Base-by-base conservation (phyloP, 78 protist species). In the Thecamonas trahens region DNA sequence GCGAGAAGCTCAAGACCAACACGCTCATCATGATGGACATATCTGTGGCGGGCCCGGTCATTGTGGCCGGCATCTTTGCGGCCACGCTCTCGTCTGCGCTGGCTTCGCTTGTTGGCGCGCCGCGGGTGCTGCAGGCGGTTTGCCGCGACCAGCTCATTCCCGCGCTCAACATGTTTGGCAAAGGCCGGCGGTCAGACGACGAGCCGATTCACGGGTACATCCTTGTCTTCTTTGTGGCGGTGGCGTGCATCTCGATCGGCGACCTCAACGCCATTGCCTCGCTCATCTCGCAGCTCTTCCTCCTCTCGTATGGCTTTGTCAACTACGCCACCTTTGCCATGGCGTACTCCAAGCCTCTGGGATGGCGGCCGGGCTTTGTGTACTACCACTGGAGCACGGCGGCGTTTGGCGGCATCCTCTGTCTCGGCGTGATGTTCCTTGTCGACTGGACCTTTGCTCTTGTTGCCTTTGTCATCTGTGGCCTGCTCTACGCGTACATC, bases 181-280 rank as follows among this genome's bases (percentile, higher is more conserved):
- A 0, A 1, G 69, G 67, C 37, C 4, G 15, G 13, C n/a, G 28
- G 37, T 1, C 5, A 4, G 35, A 28, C 22, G 58, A 65, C 7
- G 81, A 76, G 39, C 81, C 81, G 3, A 24, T 2, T 15, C 40
- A 20, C 17, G 72, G 37, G 45, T 55, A n/a, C 7, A 3, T 9
- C 28, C 18, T 6, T 49, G 29, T 6, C 8, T 24, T 3, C 32
- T 4, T 28, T 20, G 7, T 49, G 55, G 6, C 55, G 6, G 55
- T 49, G 55, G 13, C 29, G 29, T 49, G 55, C 55, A 24, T 49
- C 28, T 18, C 18, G 55, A 49, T 49, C 17, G 72, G 72, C 29
- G 24, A 63, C 39, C 59, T 84, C 39, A 62, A 81, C 59, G 32
- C 29, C 34, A 40, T 85, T 24, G 90, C 94, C 0, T 77, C 89